Evolutionary conservation across 2,329 filamentous ascomycete genomes (phyloP), one percentile per base, ranked within the genome.

Genomic region (Phaeophleospora eucalypticola): DNA sequence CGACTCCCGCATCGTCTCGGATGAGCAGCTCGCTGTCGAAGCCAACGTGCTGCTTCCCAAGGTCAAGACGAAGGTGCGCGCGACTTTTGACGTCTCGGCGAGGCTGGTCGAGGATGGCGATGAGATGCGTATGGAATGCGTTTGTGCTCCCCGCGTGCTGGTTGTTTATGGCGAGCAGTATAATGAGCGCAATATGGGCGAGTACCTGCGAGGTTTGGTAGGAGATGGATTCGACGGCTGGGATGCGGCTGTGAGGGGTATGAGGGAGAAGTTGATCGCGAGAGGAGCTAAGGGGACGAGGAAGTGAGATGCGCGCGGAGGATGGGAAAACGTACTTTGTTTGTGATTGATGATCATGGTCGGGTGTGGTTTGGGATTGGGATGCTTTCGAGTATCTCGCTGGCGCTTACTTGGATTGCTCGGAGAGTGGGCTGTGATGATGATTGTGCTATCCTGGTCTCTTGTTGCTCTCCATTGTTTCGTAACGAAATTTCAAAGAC

Each of bases 161-260:
- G 80, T 90, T 1, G 72, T 89, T 2, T 93, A 93, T 63, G 87
- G 87, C 0, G 86, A 91, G 68, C 76, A 79, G 49, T 89, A 90
- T 65, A 87, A 88, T 54, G 80, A 82, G 54, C 78, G 74, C 41
- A 89, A 87, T 67, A 83, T 93, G 72, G 73, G 71, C n/a, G 84
- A 88, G 45, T 89, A 86, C 56, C 62, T 93, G 52, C 65, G 40
- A 71, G 10, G 76, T 76, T 29, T 74, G 77, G 63, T 69, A 84
- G 51, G 35, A 16, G 68, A 65, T 2, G 64, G 50, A 51, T 64
- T 68, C 53, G 58, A 59, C 14, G 64, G 68, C 3, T 76, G 72
- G 71, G 71, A 66, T 3, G 64, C 66, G 38, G 72, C 65, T 1
- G 65, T 76, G 24, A 49, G 62, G 32, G 72, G 74, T 54, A 60